Conservation (phyloP, 768 basidiomycete species). For the Boletus sp. region DNA sequence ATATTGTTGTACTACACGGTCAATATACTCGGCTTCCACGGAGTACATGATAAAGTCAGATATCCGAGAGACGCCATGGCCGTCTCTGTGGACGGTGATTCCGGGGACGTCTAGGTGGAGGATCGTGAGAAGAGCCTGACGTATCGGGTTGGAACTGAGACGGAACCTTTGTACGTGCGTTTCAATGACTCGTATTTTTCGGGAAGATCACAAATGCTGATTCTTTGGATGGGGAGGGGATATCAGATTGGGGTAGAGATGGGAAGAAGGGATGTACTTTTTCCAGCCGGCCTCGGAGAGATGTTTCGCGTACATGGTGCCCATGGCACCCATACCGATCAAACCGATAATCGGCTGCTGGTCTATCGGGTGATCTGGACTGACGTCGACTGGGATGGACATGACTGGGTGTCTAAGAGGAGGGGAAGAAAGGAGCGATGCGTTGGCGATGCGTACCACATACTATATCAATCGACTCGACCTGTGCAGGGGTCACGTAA, state of each 20-base stretch:
- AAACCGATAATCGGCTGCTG: conserved; percentile 81
- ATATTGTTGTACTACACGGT: conserved; percentile 77
- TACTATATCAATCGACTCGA: too few species aligned
- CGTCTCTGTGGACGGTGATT: conserved; percentile 69
- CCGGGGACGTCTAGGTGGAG: conserved; percentile 47
- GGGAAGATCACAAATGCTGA: conserved; percentile 86
- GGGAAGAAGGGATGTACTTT: conserved; percentile 47
- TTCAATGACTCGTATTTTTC: conserved; percentile 65
- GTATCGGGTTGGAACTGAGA: not conserved
- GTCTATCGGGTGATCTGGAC: conserved; percentile 36
- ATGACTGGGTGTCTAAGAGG: conserved; percentile 16
- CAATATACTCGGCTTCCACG: conserved; percentile 89
- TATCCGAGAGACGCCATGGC: conserved; percentile 83
- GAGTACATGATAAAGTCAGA: conserved; percentile 95
- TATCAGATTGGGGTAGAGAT: not conserved
- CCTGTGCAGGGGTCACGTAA: too few species aligned
- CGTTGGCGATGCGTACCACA: not conserved
- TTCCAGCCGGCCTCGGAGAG: conserved; percentile 82
- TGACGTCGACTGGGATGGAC: conserved; percentile 23
- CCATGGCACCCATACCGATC: conserved; percentile 99
- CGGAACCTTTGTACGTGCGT: conserved; percentile 56
- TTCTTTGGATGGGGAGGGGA: conserved; percentile 43
- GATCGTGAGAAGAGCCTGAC: conserved; percentile 17
- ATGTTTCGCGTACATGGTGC: conserved; percentile 84
- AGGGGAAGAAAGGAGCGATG: not conserved